A percentile compares a stretch with the other conserved stretches of the same genome.
These are phyloP conservation scores for Dryadomyces sulphureus DNA, from an alignment of 2,329 filamentous ascomycete species.

Conservation along the genomic window DNA sequence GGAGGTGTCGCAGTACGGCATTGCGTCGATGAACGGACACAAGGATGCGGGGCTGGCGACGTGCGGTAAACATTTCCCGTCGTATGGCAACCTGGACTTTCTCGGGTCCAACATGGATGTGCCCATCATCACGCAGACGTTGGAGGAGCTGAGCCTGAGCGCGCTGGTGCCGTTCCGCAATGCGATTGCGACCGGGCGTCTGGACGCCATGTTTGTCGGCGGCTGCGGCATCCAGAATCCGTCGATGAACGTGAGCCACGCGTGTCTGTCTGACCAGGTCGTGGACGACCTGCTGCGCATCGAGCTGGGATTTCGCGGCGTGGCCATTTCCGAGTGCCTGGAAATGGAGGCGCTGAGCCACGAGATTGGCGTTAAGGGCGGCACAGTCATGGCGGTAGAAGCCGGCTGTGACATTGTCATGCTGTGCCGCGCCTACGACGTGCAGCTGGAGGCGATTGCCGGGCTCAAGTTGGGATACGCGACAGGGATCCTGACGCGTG, in stretches of 20 bases:
- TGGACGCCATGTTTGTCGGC: conserved; percentile 93
- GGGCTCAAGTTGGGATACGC: conserved; percentile 81
- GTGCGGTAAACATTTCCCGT: conserved; percentile 92
- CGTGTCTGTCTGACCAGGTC: conserved; percentile 83
- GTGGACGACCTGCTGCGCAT: conserved; percentile 80
- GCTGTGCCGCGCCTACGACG: conserved; percentile 72
- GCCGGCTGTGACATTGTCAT: conserved; percentile 88
- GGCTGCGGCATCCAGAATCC: conserved; percentile 86
- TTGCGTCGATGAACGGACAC: conserved; percentile 82
- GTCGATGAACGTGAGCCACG: conserved; percentile 89
- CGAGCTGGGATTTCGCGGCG: conserved; percentile 78
- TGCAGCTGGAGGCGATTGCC: conserved; percentile 82
- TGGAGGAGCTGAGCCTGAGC: conserved; percentile 84
- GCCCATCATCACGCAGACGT: conserved; percentile 85
- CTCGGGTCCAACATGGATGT: conserved; percentile 82
- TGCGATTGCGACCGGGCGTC: conserved; percentile 62
- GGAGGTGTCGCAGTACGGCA: conserved; percentile 83
- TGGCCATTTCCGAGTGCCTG: conserved; percentile 87
- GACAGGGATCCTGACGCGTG: conserved; percentile 73
- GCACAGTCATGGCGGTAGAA: conserved; percentile 94
- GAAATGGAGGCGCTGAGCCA: conserved; percentile 95
- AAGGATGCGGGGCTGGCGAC: conserved; percentile 80
- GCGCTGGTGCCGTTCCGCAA: conserved; percentile 85
- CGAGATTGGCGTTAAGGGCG: conserved; percentile 92
- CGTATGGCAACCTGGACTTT: conserved; percentile 89